phyloP scores from a whole-genome alignment of 202 grass and related monocot species.

The Schoenoplectus triqueter region DNA sequence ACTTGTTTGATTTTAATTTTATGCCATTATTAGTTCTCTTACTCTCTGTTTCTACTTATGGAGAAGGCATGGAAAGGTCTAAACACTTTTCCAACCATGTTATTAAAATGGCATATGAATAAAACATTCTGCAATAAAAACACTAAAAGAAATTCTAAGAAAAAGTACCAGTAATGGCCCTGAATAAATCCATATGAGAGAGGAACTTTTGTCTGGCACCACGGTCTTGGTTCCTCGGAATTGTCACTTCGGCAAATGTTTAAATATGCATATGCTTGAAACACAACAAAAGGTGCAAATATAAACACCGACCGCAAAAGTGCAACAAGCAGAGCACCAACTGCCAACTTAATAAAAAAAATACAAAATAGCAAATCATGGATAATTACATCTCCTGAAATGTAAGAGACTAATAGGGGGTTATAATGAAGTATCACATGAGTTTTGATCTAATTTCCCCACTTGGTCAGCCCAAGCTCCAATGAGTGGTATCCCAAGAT shows the following conservation, averaged over 20 bases:
- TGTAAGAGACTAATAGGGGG: background rate
- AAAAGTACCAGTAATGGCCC: conserved; percentile 86
- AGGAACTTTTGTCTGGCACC: conserved; percentile 80
- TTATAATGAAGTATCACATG: too few relatives aligned
- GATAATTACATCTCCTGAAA: conserved; percentile 7
- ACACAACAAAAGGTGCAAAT: conserved; percentile 78
- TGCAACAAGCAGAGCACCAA: conserved; percentile 50
- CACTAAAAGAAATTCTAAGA: conserved; percentile 32
- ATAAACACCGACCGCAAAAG: conserved; percentile 59
- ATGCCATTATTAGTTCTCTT: background rate
- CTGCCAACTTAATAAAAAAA: conserved; percentile 56
- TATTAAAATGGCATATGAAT: conserved; percentile 15
- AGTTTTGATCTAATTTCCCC: background rate
- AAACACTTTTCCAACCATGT: conserved; percentile 1
- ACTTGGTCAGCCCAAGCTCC: background rate
- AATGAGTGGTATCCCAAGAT: background rate
- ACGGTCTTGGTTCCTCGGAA: conserved; percentile 58
- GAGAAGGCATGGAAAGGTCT: background rate
- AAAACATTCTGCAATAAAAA: background rate
- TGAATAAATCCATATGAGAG: conserved; percentile 88
- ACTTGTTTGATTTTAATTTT: conserved; percentile 3
- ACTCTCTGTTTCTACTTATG: background rate
- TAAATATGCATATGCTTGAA: conserved; percentile 89
- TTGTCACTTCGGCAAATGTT: conserved; percentile 66
- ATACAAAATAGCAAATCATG: conserved; percentile 29